Base-by-base conservation (phyloP, 805 yeast genomes). In the Ogataea glucozyma region DNA sequence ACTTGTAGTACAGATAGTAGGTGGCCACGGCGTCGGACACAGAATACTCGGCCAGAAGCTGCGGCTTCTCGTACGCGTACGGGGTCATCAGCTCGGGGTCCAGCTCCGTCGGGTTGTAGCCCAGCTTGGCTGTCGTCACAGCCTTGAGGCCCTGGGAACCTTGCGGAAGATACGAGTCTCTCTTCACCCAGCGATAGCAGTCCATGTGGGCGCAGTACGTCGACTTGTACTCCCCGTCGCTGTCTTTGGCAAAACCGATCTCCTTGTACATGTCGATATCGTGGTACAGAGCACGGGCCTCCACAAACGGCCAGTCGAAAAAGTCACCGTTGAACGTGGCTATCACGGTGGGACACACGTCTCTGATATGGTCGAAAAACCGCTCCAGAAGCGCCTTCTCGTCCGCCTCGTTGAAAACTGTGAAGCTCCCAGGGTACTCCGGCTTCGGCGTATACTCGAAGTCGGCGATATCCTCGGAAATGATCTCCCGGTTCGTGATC, bases 21-120 rank as follows among this genome's bases (percentile, higher is more conserved):
- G 99, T 93, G 4, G 99, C 99, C 29, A 95, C 99, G 10, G 99
- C 99, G 73, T 93, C 99, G 44, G 99, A 95, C 20, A 93, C 99
- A 1, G 99, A 95, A 64, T 93, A 93, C 61, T 95, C 99, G 0
- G 99, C 88, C 39, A 93, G 66, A 3, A 84, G 68, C 58, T 93
- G 98, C 1, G 99, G 99, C 54, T 85, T 79, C 57, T 90, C 96
- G 52, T 83, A 80, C 3, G 99, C 99, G 63, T 91, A 93, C 0
- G 97, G 97, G 0, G 97, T 89, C 99, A 93, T 93, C 38, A 90
- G 70, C 65, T 93, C 99, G 0, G 99, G 99, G 56, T 93, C 99
- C 46, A 93, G 71, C 65, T 93, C 99, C 12, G 90, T 83, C 4
- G 99, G 99, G 58, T 91, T 89, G 58, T 93, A 93, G 6, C 99